Conservation (phyloP, 2,329 filamentous ascomycete species). For the Colletotrichum destructivum region DNA sequence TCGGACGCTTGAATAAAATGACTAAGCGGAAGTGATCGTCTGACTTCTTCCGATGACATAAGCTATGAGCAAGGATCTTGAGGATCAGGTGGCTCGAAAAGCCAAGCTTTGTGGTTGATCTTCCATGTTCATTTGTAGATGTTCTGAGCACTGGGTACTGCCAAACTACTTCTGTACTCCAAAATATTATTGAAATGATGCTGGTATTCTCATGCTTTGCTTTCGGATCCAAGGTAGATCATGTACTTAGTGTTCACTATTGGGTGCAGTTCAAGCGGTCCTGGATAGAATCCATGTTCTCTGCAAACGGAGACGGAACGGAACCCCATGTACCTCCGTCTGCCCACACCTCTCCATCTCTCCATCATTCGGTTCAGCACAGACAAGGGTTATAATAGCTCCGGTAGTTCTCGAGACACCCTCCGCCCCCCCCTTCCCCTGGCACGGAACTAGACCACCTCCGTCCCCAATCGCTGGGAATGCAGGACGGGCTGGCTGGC, state of each 20-base stretch:
- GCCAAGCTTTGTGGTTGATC: too few relatives aligned
- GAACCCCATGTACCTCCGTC: neutral
- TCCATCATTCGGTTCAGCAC: neutral
- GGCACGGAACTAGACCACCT: neutral
- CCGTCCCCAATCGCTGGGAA: neutral
- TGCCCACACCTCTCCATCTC: neutral
- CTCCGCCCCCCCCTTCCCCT: neutral
- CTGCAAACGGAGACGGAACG: neutral
- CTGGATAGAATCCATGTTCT: too few relatives aligned
- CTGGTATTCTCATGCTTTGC: too few relatives aligned
- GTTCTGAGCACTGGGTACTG: too few relatives aligned
- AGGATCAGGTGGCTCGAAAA: neutral
- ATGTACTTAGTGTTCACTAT: neutral
- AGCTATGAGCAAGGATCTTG: neutral
- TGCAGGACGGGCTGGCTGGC: neutral
- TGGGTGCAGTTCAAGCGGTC: too few relatives aligned
- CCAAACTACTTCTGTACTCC: too few relatives aligned
- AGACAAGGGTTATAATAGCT: neutral
- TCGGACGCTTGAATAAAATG: fast-evolving
- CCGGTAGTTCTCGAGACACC: neutral
- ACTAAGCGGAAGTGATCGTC: neutral
- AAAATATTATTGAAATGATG: too few relatives aligned
- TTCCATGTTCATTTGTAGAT: too few relatives aligned
- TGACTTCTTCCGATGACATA: neutral
- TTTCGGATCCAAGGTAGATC: too few relatives aligned